These are phyloP conservation scores for Neurospora sp. DNA, from an alignment of 495 filamentous ascomycete genomes.

Conservation along the genomic window DNA sequence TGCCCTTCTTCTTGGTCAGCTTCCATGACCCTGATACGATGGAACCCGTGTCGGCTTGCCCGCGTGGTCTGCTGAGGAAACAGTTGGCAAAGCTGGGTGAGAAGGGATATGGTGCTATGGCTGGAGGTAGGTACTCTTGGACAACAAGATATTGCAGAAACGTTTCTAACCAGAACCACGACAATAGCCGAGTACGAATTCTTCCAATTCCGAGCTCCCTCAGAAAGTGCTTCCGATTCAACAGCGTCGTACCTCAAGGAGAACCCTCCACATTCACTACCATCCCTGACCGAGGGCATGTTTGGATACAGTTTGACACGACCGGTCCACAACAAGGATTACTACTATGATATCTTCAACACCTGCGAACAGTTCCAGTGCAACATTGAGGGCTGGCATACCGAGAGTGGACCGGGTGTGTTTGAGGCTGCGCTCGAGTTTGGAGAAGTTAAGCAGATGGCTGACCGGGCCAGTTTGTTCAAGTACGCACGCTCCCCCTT, in stretches of 20 bases:
- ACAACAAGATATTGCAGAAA: background rate
- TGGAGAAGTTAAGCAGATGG: slow-evolving; percentile 74
- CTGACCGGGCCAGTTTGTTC: slow-evolving; percentile 83
- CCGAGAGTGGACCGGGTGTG: slow-evolving; percentile 90
- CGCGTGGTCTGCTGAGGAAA: slow-evolving; percentile 62
- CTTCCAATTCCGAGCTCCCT: slow-evolving; percentile 77
- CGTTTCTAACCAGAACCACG: slow-evolving; percentile 1
- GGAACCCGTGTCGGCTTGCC: slow-evolving; percentile 68
- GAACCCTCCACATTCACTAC: slow-evolving; percentile 62
- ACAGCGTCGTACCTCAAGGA: slow-evolving; percentile 64
- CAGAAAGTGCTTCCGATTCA: slow-evolving; percentile 39
- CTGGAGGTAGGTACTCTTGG: slow-evolving; percentile 60
- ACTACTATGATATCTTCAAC: slow-evolving; percentile 86
- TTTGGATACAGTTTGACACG: slow-evolving; percentile 95
- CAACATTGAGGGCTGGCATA: slow-evolving; percentile 93
- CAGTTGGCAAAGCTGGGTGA: slow-evolving; percentile 54
- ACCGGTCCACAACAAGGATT: slow-evolving; percentile 85
- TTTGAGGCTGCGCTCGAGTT: slow-evolving; percentile 92
- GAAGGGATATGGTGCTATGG: slow-evolving; percentile 72
- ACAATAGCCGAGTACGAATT: slow-evolving; percentile 88
- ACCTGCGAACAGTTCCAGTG: slow-evolving; percentile 73
- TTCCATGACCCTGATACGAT: slow-evolving; percentile 70
- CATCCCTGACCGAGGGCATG: slow-evolving; percentile 87
- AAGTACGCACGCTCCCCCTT: slow-evolving; percentile 44
- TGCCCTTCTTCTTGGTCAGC: slow-evolving; percentile 87